phyloP scores from a whole-genome alignment of 2,329 filamentous ascomycete species.

The Aureobasidium sp. region DNA sequence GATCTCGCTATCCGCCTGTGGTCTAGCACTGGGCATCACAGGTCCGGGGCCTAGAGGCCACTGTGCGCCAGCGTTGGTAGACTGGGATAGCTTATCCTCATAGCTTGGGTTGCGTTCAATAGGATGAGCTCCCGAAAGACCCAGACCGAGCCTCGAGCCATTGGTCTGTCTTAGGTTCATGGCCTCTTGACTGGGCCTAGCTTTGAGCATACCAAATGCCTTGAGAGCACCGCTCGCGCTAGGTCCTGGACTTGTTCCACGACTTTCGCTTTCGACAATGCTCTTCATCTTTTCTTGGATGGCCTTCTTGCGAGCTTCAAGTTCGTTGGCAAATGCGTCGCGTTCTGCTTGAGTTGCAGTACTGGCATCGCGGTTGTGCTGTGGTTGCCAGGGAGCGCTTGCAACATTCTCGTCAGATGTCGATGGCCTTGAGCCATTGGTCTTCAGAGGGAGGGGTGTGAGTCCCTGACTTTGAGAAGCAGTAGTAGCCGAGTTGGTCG shows the following conservation, averaged over 20 bases:
- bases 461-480: slow-evolving; percentile 4
- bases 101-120: not conserved
- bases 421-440: slow-evolving; percentile 10
- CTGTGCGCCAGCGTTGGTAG: not conserved
- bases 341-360: slow-evolving; percentile 48
- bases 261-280: slow-evolving; percentile 54
- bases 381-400: slow-evolving; percentile 36
- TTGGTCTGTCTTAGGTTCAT: slow-evolving; percentile 33
- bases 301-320: slow-evolving; percentile 60
- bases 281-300: slow-evolving; percentile 67
- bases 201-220: slow-evolving; percentile 55
- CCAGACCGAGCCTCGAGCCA: slow-evolving; percentile 41
- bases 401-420: slow-evolving; percentile 18
- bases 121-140: slow-evolving; percentile 4
- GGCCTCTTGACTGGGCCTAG: slow-evolving; percentile 61
- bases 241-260: slow-evolving; percentile 29
- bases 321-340: slow-evolving; percentile 65
- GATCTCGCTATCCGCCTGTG: slow-evolving; percentile 29
- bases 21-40: not conserved
- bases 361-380: slow-evolving; percentile 42
- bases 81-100: not conserved
- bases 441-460: slow-evolving; percentile 14
- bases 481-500: slow-evolving; percentile 28
- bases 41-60: slow-evolving; percentile 11
- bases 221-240: slow-evolving; percentile 38